These are phyloP conservation scores for Aquilaria agallochum DNA, from an alignment of 441 rosid species.

Conservation along the genomic window DNA sequence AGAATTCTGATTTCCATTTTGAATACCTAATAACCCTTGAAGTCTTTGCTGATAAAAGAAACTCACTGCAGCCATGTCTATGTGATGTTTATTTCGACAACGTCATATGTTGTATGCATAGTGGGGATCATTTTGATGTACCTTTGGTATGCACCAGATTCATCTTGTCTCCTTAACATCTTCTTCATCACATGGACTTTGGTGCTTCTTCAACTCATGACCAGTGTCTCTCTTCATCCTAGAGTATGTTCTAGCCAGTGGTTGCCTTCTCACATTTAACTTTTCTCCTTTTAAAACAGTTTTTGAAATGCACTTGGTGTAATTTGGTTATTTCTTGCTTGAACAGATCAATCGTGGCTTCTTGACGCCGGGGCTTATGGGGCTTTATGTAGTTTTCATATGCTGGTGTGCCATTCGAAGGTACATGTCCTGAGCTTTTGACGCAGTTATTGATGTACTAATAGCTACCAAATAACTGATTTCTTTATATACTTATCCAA, in stretches of 20 bases:
- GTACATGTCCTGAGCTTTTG: conserved; percentile 22
- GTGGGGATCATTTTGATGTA: conserved; percentile 87
- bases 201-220: conserved; percentile 92
- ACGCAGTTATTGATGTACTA: background rate
- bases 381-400: conserved; percentile 83
- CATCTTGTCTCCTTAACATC: conserved; percentile 88
- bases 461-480: too few relatives aligned
- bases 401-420: conserved; percentile 99
- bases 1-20: too few relatives aligned
- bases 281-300: conserved; percentile 5
- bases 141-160: conserved; percentile 88
- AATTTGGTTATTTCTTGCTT: conserved; percentile 3
- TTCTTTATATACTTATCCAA: too few relatives aligned
- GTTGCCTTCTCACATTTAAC: background rate
- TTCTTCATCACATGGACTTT: conserved; percentile 94
- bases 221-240: conserved; percentile 86
- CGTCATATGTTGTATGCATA: conserved; percentile 69
- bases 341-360: conserved; percentile 71
- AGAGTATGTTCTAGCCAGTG: conserved; percentile 39
- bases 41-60: background rate
- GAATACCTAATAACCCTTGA: too few relatives aligned
- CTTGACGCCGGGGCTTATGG: conserved; percentile 96
- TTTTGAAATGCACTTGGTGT: conserved; percentile 8
- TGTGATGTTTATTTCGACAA: conserved; percentile 70
- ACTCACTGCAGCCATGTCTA: conserved; percentile 58